Base-by-base conservation (phyloP, 1,284 basidiomycete species). In the Amylostereum chailletii region DNA sequence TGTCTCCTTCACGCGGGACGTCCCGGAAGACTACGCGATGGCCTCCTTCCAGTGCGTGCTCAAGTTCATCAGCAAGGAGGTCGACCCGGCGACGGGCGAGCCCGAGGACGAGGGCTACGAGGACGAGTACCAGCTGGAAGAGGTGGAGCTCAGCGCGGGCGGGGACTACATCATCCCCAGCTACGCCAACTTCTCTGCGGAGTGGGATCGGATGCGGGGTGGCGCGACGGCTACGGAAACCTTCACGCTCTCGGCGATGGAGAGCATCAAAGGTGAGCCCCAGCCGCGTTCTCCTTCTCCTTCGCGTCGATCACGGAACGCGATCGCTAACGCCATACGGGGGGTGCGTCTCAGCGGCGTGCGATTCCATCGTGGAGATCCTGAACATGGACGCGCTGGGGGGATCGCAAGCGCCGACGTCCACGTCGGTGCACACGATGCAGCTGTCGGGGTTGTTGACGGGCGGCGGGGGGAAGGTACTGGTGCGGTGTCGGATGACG, bases 41-140 rank as follows among this genome's bases (percentile, higher is more conserved):
- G 90, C 83, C 3, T 88, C 91, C n/a, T 95, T 97, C 76, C 76
- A 79, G 54, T 96, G 92, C 64, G 83, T 86, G n/a, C 83, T 99
- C 67, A 94, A 93, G 66, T 99, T 98, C 64, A 74, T 95, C 59
- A 94, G 90, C 70, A 99, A 99, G 69, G 96, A 99, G 65, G 81
- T 99, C 11, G 96, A 99, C 67, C 96, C 96, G 10, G 75, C 86
- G 30, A 95, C 89, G n/a, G 94, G 94, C 47, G 88, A 94, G 65
- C 95, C 96, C 9, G 96, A 99, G 67, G 92, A 91, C 58, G 94
- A 98, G 56, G 96, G 96, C 5, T 99, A 99, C 69, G 90, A 94
- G 64, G 96, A 99, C 72, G 95, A 99, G 68, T 99, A 99, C 70
- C 90, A 94, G 66, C 76, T 97, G 40, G 95, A 98, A 68, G 96